Base-by-base conservation (phyloP, 169 alveolate genomes). In the Theileria annulata region DNA sequence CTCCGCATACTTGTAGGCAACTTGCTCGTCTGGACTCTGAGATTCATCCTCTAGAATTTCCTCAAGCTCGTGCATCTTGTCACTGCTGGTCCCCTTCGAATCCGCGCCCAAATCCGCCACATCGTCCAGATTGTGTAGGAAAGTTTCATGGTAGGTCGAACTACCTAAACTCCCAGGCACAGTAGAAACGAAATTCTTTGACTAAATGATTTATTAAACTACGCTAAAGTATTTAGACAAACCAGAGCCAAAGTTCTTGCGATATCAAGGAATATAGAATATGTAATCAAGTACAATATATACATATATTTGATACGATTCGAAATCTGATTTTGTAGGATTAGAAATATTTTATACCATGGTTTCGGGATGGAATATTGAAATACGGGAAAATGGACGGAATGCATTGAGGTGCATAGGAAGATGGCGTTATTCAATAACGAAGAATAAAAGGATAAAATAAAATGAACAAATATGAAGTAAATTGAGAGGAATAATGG, bases 41-140 rank as follows among this genome's bases (percentile, higher is more conserved):
- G 79, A 71, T n/a, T 51, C 68, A 27, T 71, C 79, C 56, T 71
- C 79, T 25, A 71, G 73, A 8, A 71, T 33, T 30, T 71, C 71
- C 51, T 19, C 35, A n/a, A 71, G 71, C 69, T 60, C 69, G 47
- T 60, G 47, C 69, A 60, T 27, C n/a, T 33, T 27, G 47, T 60
- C 69, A 12, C 25, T 27, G n/a, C 35, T 60, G 19, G 69, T 60
- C 15, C 69, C 69, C 48, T 33, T 60, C n/a, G 69, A 60, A 13
- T 60, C 69, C 31, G 21, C 69, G 8, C 69, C 69, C 69, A 60
- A n/a, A n/a, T 60, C 69, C 19, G 69, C 31, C 2, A 60, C 69
- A n/a, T 60, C 69, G 5, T 9, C 47, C 2, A 60, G 69, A 33
- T 60, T 60, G 69, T 60, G 69, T 12, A 60, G 69, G 31, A 33